Evolutionary conservation across 1,139 yeast species (phyloP).

Genomic region (Yamadazyma dendronema): DNA sequence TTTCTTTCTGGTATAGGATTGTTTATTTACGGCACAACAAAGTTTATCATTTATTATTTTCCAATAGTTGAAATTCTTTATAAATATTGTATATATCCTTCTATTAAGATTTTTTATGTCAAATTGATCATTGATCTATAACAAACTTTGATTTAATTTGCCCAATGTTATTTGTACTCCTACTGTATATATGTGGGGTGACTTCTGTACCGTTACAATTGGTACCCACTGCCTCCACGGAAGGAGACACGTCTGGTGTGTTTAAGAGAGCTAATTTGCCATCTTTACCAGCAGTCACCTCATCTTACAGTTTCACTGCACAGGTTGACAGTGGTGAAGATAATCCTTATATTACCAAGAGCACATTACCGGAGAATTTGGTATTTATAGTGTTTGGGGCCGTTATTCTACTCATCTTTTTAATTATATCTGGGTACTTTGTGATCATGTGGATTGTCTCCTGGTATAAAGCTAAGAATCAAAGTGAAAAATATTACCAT

Average conservation of each 20-base stretch:
- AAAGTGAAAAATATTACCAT: constrained; percentile 34
- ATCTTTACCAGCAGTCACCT: constrained; percentile 6
- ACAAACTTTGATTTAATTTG: too few species aligned
- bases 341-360: constrained; percentile 35
- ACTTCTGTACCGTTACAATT: too few species aligned
- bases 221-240: too few species aligned
- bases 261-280: constrained; percentile 11
- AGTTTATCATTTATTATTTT: not conserved
- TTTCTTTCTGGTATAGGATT: not conserved
- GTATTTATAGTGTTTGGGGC: constrained; percentile 47
- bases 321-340: constrained; percentile 7
- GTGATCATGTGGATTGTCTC: constrained; percentile 24
- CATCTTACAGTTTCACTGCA: constrained; percentile 11
- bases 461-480: constrained; percentile 31
- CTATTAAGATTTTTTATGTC: not conserved
- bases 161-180: too few species aligned
- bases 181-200: too few species aligned
- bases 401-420: constrained; percentile 26
- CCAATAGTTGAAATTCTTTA: not conserved
- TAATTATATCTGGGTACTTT: constrained; percentile 22
- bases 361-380: constrained; percentile 31
- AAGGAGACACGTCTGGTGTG: too few species aligned
- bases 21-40: constrained; percentile 5
- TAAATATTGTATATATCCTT: not conserved
- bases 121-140: too few species aligned